These are phyloP conservation scores for Beta lomatogona DNA, from an alignment of 179 eudicot genomes.

Conservation along the genomic window DNA sequence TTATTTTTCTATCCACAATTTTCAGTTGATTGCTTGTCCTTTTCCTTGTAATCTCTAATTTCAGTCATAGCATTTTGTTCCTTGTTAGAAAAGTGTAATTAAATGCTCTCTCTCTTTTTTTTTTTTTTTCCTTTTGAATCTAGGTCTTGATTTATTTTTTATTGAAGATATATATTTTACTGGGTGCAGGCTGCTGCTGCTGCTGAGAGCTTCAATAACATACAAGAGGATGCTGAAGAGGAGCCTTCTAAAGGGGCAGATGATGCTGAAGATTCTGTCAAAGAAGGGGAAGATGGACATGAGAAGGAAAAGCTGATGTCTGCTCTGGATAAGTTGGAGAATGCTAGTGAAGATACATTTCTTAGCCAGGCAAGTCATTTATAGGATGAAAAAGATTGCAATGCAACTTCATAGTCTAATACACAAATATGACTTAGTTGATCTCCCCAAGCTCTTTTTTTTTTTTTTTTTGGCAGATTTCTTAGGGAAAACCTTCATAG, in stretches of 20 bases:
- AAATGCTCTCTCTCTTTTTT: not conserved
- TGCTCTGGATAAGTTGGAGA: constrained; percentile 79
- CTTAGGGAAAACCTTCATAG: not conserved
- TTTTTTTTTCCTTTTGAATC: not conserved
- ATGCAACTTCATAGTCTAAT: constrained; percentile 14
- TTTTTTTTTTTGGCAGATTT: not conserved
- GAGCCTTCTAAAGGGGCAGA: constrained; percentile 56
- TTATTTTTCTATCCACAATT: not conserved
- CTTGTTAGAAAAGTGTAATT: not conserved
- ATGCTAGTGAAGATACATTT: constrained; percentile 82
- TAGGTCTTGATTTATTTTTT: not conserved
- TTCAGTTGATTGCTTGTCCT: not conserved
- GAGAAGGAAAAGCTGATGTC: constrained; percentile 56
- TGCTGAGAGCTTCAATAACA: constrained; percentile 69
- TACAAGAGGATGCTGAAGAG: constrained; percentile 52
- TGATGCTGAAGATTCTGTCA: constrained; percentile 36
- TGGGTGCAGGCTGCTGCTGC: constrained; percentile 77
- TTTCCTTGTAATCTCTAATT: not conserved
- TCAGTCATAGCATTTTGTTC: not conserved
- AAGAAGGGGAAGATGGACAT: constrained; percentile 54
- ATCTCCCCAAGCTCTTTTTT: not conserved
- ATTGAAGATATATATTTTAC: not conserved
- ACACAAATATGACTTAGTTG: not conserved
- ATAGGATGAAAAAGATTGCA: not conserved
- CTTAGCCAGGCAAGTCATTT: constrained; percentile 80